A percentile compares a stretch with the other conserved stretches of the same genome.
Conservation (phyloP, 768 basidiomycete genomes). For the Scleroderma citrinum region DNA sequence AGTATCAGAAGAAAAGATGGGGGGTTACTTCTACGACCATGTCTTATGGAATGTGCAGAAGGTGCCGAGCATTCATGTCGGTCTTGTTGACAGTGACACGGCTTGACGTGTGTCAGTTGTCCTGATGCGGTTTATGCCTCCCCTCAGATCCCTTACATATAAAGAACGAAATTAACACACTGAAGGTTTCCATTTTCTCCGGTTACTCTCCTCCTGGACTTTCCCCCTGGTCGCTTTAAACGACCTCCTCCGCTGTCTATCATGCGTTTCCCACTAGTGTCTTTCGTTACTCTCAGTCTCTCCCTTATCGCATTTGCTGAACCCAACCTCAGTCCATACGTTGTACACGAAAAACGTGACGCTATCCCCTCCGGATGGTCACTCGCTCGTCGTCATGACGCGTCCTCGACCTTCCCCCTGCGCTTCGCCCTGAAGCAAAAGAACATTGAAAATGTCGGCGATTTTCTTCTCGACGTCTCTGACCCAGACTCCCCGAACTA, state of each 20-base stretch:
- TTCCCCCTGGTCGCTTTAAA: no score
- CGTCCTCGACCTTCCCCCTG: conserved; percentile 33
- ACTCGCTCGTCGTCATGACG: conserved; percentile 22
- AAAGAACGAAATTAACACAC: no score
- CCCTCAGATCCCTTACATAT: no score
- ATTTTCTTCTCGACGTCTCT: conserved; percentile 37
- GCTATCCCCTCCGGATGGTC: conserved; percentile 36
- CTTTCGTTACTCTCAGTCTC: neutral
- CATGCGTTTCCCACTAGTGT: neutral
- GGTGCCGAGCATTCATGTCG: no score
- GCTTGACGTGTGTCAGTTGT: no score
- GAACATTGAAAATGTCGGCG: conserved; percentile 36
- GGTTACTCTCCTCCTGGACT: no score
- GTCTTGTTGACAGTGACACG: no score
- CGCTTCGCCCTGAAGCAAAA: conserved; percentile 41
- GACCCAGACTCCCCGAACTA: conserved; percentile 40
- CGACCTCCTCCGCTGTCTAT: neutral
- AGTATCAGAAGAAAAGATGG: no score
- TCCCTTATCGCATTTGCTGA: neutral
- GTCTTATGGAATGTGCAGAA: no score
- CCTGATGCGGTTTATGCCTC: no score
- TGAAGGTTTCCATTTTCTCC: no score
- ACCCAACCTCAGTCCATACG: conserved; percentile 34
- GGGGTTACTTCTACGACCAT: no score
- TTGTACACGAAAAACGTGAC: conserved; percentile 36